Base-by-base conservation (phyloP, 106 monocot species). In the Narthecium ossifragum region DNA sequence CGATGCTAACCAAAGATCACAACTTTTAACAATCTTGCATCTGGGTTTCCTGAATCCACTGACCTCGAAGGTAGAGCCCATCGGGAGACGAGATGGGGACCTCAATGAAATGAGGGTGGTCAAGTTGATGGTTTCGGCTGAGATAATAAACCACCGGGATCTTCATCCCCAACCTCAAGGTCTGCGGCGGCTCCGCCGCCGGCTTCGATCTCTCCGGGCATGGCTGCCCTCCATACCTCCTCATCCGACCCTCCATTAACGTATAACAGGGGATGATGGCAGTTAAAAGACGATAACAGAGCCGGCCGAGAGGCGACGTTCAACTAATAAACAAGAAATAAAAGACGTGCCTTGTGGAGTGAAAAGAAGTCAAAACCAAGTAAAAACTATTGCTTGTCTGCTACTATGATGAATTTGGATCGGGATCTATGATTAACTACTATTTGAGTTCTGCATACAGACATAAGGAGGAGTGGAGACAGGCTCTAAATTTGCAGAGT, bases 71-170 rank as follows among this genome's bases (percentile, higher is more conserved):
- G 61, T 63, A 67, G 62, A 78, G 68, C 12, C 68, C 72, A 13
- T 63, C 67, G 15, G 57, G 40, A 20, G 63, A 63, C 13, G 71
- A 72, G 33, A 69, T 5, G 2, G 67, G 72, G 1, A 78, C 78
- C 25, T 78, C 78, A 31, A 78, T 67, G 72, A 78, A 73, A 34
- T 78, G 78, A 11, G 78, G 78, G 33, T 78, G 78, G 24, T 78
- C 78, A 26, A 78, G 72, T 37, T 63, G 61, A 62, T 55, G 34
- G 40, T 68, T 72, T 62, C 63, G 53, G 41, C 62, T 72, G 8
- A 78, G 68, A 31, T 78, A 78, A 18, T 78, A 78, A 27, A 78
- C 78, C 28, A 78, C 78, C 1, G 72, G 62, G 23, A 68, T 62
- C 51, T 49, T 78, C 50, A 26, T 78, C 38, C 39, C 60, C 4